Evolutionary conservation across 441 rosid species (phyloP), one percentile per base, ranked within the genome.

Genomic region (Adansonia rubrostipa): DNA sequence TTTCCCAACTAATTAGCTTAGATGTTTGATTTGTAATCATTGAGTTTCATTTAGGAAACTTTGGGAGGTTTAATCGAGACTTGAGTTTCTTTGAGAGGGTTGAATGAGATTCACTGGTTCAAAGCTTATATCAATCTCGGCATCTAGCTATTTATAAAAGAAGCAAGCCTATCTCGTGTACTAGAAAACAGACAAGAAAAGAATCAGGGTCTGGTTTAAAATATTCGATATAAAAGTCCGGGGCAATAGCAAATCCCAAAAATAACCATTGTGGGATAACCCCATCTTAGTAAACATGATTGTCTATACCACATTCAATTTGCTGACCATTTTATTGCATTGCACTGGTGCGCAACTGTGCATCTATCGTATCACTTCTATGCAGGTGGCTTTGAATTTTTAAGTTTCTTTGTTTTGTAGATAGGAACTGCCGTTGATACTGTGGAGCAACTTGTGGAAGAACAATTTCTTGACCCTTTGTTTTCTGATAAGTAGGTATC

Each of bases 401-500:
- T 11, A 65, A 13, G 28, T 68, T 44, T 51, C 28, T 69, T 64
- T 70, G n/a, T 36, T 78, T 75, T 78, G 56, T 80, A 93, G 97
- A 92, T 89, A 73, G 94, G 92, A 81, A 65, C 84, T 62, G 80
- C 86, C 77, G 91, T 93, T 80, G 91, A 90, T 87, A 81, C 83
- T 53, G 86, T 92, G 63, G 95, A 92, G 80, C 90, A 91, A 83
- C 82, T 88, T 80, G 84, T 92, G 60, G 96, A 93, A 84, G 99
- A 95, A 84, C 90, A 88, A 80, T 53, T 62, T 81, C 83, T 95
- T 73, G 92, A 95, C 87, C 89, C 87, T 61, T 80, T 95, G 40
- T 88, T 76, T 77, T 79, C 92, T 33, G 84, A 95, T 44, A 88
- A 87, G 99, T 93, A 87, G 14, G 97, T 82, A 53, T 36, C 76